Base-by-base conservation (phyloP, 164 flowering plant genomes). In the Cinnamomum micranthum region DNA sequence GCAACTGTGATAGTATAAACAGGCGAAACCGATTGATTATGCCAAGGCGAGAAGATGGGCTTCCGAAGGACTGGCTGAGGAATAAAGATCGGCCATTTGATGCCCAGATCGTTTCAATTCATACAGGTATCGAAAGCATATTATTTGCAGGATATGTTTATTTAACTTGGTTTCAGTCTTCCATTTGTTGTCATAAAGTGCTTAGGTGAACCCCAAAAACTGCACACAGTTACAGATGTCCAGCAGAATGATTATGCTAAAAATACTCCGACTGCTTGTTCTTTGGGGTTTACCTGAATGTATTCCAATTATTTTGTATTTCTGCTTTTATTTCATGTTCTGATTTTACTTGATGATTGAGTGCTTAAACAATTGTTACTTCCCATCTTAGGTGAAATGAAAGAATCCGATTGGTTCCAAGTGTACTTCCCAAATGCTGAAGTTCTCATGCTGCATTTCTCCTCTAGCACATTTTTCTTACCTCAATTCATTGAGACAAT, bases 351-450 rank as follows among this genome's bases (percentile, higher is more conserved):
- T 5, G 25, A 13, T 31, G 51, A 20, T 7, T 20, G 6, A 11
- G 23, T 22, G 19, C 60, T 17, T 55, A 20, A 55, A 55, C 60
- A 15, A 15, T 20, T 55, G 60, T 4, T 55, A 55, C 60, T 17
- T 55, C 17, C 60, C 47, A 5, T 9, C 72, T 60, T 27, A 93
- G 97, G 92, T 65, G 92, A 89, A 72, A 93, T 90, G 96, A 72
- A 68, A 22, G 89, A 89, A 65, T 85, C 68, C 73, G 95, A 93
- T 69, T 88, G 93, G 97, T 75, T 74, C 25, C 33, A 47, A 1
- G 85, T 91, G 92, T 77, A 82, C 10, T 91, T 89, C 75, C 96
- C 98, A 11, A 86, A 87, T 79, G 87, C 94, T 19, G 93, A 93
- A 82, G 96, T 91, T 20, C 90, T 91, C 65, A 85, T 93, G 64